These are phyloP conservation scores for Aschersonia sp. DNA, from an alignment of 2,329 filamentous ascomycete species.

Conservation along the genomic window DNA sequence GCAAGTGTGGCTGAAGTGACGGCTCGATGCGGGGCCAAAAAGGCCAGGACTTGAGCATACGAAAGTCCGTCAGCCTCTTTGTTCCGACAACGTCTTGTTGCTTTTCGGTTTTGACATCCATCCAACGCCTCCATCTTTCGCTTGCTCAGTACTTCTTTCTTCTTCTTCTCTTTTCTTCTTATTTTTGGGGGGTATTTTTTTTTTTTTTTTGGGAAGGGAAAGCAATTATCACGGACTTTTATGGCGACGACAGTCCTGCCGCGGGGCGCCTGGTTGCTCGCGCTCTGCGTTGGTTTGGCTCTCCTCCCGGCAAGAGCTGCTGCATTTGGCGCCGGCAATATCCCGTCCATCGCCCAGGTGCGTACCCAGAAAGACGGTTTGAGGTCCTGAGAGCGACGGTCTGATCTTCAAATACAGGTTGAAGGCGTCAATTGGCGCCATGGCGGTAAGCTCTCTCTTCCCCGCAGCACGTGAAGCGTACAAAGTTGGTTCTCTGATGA, in stretches of 20 bases:
- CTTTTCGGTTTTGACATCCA: not conserved
- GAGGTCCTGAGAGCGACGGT: not conserved
- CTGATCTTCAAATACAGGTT: constrained; percentile 26
- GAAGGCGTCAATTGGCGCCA: constrained; percentile 58
- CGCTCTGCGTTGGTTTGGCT: constrained; percentile 37
- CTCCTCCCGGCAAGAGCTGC: constrained; percentile 39
- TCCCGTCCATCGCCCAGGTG: constrained; percentile 45
- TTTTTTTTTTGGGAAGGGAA: no score
- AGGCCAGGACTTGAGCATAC: not conserved
- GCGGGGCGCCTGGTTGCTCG: constrained; percentile 31
- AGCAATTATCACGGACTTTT: no score
- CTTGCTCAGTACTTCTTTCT: not conserved
- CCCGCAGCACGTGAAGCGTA: no score
- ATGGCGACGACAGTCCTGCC: constrained; percentile 33
- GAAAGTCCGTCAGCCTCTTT: not conserved
- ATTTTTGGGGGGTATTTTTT: no score
- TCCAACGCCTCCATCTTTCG: not conserved
- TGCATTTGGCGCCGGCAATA: constrained; percentile 58
- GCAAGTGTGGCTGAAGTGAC: not conserved
- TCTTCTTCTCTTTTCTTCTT: not conserved
- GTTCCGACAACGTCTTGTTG: not conserved
- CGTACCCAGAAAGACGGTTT: constrained; percentile 1
- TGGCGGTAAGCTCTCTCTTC: constrained; percentile 30
- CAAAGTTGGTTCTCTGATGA: not conserved
- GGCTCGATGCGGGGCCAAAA: not conserved